Base-by-base conservation (phyloP, 1,284 basidiomycete species). In the Ustilago esculenta region DNA sequence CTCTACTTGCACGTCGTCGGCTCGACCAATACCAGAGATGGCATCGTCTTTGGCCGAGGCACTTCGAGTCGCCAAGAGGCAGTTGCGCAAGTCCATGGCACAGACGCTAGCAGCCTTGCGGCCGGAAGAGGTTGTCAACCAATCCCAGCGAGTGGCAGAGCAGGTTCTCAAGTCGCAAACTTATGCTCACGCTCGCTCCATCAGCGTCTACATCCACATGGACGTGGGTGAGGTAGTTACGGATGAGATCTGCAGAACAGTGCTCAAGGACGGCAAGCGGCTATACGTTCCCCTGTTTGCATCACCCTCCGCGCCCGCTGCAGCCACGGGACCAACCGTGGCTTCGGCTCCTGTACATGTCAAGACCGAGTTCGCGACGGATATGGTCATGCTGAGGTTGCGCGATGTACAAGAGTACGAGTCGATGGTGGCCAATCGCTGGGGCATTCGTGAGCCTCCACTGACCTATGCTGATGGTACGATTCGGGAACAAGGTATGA, bases 241-340 rank as follows among this genome's bases (percentile, higher is more conserved):
- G 14, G 82, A 83, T 47, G 44, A 58, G 4, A 73, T 84, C 36
- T 81, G 83, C 48, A 57, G 72, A 21, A 68, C 77, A 17, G 75
- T 79, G 8, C 60, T 83, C 12, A 49, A 30, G 12, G 49, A 73
- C 17, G 74, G 78, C 25, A 83, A 84, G 57, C 55, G 55, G 7
- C 69, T 84, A 27, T 84, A 81, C 49, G 73, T 84, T 12, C 83
- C 83, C 1, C 76, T 77, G 30, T 83, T 82, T 40, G 81, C 81
- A 7, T 65, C 75, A 12, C 57, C 77, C 5, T 52, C 67, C 17
- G 54, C 58, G 7, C 64, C 72, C 0, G 72, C 58, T 1, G 34
- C 41, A 10, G 61, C 72, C 7, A 42, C 21, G 12, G 68, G 57
- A 4, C 34, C 64, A 5, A 63, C 68, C 1, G 58, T 71, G 24